Conservation (phyloP, 2,329 filamentous ascomycete genomes). For the Neonectria coccinea region DNA sequence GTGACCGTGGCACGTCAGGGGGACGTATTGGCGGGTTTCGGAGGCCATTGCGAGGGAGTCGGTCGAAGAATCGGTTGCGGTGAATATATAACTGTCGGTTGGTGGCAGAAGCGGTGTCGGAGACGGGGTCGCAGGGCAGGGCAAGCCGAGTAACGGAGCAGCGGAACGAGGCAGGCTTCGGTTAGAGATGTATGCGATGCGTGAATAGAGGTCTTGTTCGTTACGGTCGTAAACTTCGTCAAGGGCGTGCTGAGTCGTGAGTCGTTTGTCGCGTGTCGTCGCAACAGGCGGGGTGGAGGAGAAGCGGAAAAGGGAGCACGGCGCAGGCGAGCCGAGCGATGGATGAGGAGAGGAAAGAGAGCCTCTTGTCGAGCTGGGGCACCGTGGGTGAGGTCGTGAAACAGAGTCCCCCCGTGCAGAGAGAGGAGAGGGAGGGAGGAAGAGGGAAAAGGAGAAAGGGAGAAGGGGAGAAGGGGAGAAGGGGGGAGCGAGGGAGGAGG, state of each 20-base stretch:
- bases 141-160: conserved; percentile 7
- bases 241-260: conserved; percentile 34
- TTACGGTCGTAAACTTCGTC: conserved; percentile 47
- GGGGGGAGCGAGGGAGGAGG: neutral
- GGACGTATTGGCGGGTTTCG: conserved; percentile 74
- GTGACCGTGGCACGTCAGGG: conserved; percentile 93
- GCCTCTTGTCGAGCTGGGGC: neutral
- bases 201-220: conserved; percentile 35
- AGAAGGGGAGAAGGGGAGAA: neutral
- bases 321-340: neutral
- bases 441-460: conserved; percentile 26
- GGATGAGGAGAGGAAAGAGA: conserved; percentile 11
- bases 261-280: conserved; percentile 36
- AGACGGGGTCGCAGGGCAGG: conserved; percentile 5
- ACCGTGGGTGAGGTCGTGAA: conserved; percentile 5
- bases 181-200: conserved; percentile 11
- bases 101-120: conserved; percentile 24
- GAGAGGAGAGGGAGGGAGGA: conserved; percentile 26
- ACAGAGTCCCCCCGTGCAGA: conserved; percentile 16
- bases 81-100: conserved; percentile 5
- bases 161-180: conserved; percentile 20
- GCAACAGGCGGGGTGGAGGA: conserved; percentile 33
- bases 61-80: conserved; percentile 15
- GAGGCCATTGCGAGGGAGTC: conserved; percentile 48
- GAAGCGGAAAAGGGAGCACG: conserved; percentile 29